These are phyloP conservation scores for Fusarium praegraminearum DNA, from an alignment of 2,329 filamentous ascomycete genomes.

Conservation along the genomic window DNA sequence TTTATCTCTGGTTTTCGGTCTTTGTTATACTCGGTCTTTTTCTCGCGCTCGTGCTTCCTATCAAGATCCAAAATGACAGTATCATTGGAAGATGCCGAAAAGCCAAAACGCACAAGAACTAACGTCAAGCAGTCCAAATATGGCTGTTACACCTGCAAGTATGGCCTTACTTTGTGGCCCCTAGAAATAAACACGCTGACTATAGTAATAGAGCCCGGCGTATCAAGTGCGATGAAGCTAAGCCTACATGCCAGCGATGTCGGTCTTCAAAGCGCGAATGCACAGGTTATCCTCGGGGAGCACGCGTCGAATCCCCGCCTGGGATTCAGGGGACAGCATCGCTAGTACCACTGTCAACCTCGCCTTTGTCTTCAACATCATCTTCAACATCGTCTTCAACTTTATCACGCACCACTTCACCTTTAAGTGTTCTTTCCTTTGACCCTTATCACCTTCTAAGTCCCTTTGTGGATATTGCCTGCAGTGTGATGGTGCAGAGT, in stretches of 20 bases:
- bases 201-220: conserved; percentile 24
- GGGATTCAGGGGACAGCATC: neutral
- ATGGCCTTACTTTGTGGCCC: neutral
- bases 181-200: neutral
- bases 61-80: conserved; percentile 2
- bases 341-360: neutral
- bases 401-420: neutral
- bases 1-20: conserved; percentile 10
- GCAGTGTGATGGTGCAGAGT: conserved; percentile 21
- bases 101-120: conserved; percentile 35
- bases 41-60: too few species aligned
- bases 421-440: neutral
- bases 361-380: neutral
- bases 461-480: conserved; percentile 25
- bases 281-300: conserved; percentile 26
- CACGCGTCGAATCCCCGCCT: neutral
- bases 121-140: conserved; percentile 43
- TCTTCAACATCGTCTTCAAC: neutral
- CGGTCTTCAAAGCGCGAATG: conserved; percentile 27
- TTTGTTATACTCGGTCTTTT: conserved; percentile 26
- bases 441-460: neutral
- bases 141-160: conserved; percentile 45
- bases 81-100: neutral
- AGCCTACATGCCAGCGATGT: conserved; percentile 35
- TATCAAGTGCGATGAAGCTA: conserved; percentile 40